These are phyloP conservation scores for Thamnidium elegans DNA, from an alignment of 192 early-diverging fungal genomes.

Conservation along the genomic window DNA sequence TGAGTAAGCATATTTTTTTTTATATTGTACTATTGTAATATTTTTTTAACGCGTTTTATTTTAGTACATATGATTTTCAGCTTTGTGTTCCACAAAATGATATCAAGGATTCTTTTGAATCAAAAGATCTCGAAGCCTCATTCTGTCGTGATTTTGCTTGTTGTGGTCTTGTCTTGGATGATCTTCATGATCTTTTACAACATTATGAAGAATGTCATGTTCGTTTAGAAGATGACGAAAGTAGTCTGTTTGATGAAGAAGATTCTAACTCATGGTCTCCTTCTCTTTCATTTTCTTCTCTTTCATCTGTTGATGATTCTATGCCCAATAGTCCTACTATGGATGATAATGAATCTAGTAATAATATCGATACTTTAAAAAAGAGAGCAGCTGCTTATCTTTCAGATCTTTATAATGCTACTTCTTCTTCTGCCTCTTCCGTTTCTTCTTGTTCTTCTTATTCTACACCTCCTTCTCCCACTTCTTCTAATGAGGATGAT, in stretches of 20 bases:
- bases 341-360: not conserved
- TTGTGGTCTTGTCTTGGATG: constrained; percentile 84
- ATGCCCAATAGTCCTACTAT: constrained; percentile 15
- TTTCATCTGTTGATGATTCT: constrained; percentile 7
- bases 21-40: constrained; percentile 7
- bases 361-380: constrained; percentile 28
- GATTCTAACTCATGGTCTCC: constrained; percentile 12
- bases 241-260: constrained; percentile 34
- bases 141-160: constrained; percentile 96
- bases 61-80: constrained; percentile 33
- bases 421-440: constrained; percentile 6
- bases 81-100: constrained; percentile 23
- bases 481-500: not conserved
- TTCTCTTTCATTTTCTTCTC: constrained; percentile 14
- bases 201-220: constrained; percentile 97
- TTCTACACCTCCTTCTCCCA: constrained; percentile 1
- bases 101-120: constrained; percentile 39
- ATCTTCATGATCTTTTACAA: constrained; percentile 92
- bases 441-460: constrained; percentile 1
- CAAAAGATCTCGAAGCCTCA: constrained; percentile 71
- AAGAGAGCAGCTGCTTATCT: constrained; percentile 30
- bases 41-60: constrained; percentile 2
- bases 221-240: constrained; percentile 67
- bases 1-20: constrained; percentile 28
- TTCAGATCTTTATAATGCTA: constrained; percentile 23